These are phyloP conservation scores for Metschnikowia bowlesiae DNA, from an alignment of 805 yeast species.

Conservation along the genomic window DNA sequence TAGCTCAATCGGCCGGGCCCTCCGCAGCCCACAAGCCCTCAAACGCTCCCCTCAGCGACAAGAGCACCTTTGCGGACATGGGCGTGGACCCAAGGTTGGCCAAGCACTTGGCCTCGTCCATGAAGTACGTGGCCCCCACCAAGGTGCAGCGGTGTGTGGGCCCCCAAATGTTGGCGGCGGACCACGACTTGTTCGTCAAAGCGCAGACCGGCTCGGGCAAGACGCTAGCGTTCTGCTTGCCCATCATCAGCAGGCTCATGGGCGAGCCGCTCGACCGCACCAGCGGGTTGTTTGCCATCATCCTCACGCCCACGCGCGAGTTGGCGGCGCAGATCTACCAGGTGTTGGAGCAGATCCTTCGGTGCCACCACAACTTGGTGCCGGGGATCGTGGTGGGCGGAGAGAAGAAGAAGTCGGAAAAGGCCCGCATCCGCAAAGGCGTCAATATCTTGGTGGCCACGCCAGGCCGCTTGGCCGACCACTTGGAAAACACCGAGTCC, in stretches of 20 bases:
- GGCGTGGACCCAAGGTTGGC: slow-evolving; percentile 57
- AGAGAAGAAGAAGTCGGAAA: slow-evolving; percentile 94
- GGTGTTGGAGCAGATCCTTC: slow-evolving; percentile 67
- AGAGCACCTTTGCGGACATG: slow-evolving; percentile 65
- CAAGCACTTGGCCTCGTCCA: slow-evolving; percentile 50
- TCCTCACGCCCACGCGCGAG: slow-evolving; percentile 92
- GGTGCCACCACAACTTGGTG: slow-evolving; percentile 81
- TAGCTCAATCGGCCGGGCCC: slow-evolving; percentile 47
- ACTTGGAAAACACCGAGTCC: slow-evolving; percentile 80
- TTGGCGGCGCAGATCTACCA: slow-evolving; percentile 84
- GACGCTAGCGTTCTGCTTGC: slow-evolving; percentile 81
- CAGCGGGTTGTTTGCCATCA: slow-evolving; percentile 83
- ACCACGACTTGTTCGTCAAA: slow-evolving; percentile 76
- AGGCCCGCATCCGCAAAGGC: slow-evolving; percentile 93
- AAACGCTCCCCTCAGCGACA: slow-evolving; percentile 78
- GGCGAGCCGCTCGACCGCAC: slow-evolving; percentile 38
- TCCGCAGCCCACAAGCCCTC: slow-evolving; percentile 52
- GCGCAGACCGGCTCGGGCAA: slow-evolving; percentile 99
- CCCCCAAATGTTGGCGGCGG: slow-evolving; percentile 46
- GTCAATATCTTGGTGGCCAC: slow-evolving; percentile 95
- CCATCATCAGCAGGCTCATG: slow-evolving; percentile 73
- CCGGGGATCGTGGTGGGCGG: slow-evolving; percentile 98
- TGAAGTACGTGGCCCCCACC: slow-evolving; percentile 68
- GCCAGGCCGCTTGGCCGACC: slow-evolving; percentile 95
- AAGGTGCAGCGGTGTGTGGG: slow-evolving; percentile 78